Percentiles rank a stretch among this genome's conserved stretches.
phyloP scores from a whole-genome alignment of 2,329 filamentous ascomycete genomes.

The Triangularia verruculosa region DNA sequence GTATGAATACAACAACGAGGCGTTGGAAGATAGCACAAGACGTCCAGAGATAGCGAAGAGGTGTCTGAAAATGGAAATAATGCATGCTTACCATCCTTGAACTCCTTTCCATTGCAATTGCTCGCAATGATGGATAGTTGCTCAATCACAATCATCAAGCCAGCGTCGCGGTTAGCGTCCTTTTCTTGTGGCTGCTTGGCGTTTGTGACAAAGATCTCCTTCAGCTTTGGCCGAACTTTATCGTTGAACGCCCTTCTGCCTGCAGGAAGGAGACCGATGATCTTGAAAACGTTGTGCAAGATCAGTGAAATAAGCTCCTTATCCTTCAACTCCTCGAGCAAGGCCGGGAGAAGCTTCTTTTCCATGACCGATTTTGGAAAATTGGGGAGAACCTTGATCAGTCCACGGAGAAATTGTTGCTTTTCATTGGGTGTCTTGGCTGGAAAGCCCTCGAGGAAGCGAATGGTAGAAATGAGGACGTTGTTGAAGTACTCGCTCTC shows the following conservation, averaged over 20 bases:
- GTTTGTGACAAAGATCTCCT: conserved; percentile 73
- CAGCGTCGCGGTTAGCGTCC: conserved; percentile 80
- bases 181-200: conserved; percentile 64
- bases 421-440: conserved; percentile 92
- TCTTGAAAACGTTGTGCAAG: conserved; percentile 88
- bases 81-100: conserved; percentile 72
- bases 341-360: conserved; percentile 84
- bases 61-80: neutral
- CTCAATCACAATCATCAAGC: conserved; percentile 86
- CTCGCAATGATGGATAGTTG: conserved; percentile 72
- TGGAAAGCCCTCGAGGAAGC: conserved; percentile 87
- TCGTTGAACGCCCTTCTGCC: conserved; percentile 79
- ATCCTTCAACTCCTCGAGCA: conserved; percentile 93
- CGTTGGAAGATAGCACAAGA: neutral
- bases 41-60: neutral
- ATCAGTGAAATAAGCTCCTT: conserved; percentile 80
- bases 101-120: conserved; percentile 86
- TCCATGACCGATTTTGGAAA: conserved; percentile 93
- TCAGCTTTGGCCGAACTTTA: conserved; percentile 78
- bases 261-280: conserved; percentile 73
- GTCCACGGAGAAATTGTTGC: conserved; percentile 81
- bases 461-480: conserved; percentile 90
- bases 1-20: neutral
- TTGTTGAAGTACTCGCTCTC: conserved; percentile 97
- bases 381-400: conserved; percentile 82